Percentiles rank a stretch among this genome's conserved stretches.
Conservation (phyloP, 2,329 filamentous ascomycete species). For the Colletotrichum viniferum region DNA sequence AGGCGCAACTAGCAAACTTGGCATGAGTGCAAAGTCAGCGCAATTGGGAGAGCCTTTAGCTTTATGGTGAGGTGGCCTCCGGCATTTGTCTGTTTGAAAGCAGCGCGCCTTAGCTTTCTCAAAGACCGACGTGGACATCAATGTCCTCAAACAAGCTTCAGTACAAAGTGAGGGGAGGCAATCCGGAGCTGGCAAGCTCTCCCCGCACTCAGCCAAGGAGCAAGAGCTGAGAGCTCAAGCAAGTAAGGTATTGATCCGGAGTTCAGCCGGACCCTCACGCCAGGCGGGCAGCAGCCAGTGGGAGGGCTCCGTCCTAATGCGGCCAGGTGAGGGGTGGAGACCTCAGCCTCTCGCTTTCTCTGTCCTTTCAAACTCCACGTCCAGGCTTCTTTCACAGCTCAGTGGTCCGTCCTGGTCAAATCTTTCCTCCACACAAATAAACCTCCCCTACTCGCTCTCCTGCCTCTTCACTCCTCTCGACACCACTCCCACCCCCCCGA, state of each 20-base stretch:
- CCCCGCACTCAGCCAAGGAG: not conserved
- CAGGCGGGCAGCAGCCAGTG: not conserved
- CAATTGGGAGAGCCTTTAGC: not conserved
- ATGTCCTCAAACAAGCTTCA: not conserved
- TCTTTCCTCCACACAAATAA: constrained; percentile 20
- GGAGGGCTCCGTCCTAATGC: constrained; percentile 12
- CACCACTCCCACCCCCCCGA: not conserved
- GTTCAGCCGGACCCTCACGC: not conserved
- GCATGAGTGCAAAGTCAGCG: not conserved
- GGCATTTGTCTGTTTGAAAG: not conserved
- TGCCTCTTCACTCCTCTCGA: not conserved
- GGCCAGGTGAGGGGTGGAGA: constrained; percentile 5
- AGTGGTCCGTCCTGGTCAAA: constrained; percentile 1
- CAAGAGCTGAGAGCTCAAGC: not conserved
- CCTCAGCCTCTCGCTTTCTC: constrained; percentile 18
- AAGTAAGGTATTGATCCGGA: not conserved
- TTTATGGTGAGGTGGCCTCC: not conserved
- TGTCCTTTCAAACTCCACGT: constrained; percentile 6
- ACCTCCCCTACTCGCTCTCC: not conserved
- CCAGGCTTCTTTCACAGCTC: not conserved
- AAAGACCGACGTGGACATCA: not conserved
- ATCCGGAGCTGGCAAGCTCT: not conserved
- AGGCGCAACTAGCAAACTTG: not conserved
- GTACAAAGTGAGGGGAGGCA: not conserved
- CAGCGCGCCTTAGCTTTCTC: not conserved